phyloP scores from a whole-genome alignment of 306 rosid genomes.

The Urtica urens region DNA sequence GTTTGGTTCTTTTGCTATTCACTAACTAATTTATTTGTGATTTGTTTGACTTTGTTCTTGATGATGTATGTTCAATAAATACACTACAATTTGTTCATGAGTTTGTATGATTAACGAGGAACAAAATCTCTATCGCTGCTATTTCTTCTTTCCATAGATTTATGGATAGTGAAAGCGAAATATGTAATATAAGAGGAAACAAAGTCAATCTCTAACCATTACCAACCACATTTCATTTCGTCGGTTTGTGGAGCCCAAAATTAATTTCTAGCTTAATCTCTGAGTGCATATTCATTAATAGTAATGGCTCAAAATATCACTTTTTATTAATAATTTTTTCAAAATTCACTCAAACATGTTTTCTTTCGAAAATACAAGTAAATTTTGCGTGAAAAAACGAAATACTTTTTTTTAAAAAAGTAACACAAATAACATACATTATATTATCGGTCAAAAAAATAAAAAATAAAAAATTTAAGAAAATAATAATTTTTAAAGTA shows the following conservation, averaged over 20 bases:
- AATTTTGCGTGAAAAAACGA: too few species aligned
- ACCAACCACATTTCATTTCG: neutral
- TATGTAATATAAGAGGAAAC: neutral
- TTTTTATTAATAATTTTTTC: too few species aligned
- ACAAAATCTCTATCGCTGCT: neutral
- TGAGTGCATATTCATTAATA: too few species aligned
- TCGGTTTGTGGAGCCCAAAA: conserved; percentile 11
- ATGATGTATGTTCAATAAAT: conserved; percentile 7
- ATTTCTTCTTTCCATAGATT: neutral
- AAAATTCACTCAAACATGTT: too few species aligned
- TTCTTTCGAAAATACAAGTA: too few species aligned
- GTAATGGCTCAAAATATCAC: too few species aligned
- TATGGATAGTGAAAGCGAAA: neutral
- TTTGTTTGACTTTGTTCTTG: conserved; percentile 5
- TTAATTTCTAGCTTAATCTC: too few species aligned
- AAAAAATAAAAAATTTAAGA: too few species aligned
- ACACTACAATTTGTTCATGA: neutral
- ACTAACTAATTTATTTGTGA: neutral
- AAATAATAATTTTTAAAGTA: too few species aligned
- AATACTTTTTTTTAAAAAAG: too few species aligned
- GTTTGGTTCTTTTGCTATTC: neutral
- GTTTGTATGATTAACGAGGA: neutral
- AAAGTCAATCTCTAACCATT: neutral
- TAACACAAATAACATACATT: too few species aligned
- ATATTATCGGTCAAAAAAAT: too few species aligned